A percentile compares a stretch with the other conserved stretches of the same genome.
phyloP scores from a whole-genome alignment of 2,329 filamentous ascomycete genomes.

The Fonsecaea multimorphosa region DNA sequence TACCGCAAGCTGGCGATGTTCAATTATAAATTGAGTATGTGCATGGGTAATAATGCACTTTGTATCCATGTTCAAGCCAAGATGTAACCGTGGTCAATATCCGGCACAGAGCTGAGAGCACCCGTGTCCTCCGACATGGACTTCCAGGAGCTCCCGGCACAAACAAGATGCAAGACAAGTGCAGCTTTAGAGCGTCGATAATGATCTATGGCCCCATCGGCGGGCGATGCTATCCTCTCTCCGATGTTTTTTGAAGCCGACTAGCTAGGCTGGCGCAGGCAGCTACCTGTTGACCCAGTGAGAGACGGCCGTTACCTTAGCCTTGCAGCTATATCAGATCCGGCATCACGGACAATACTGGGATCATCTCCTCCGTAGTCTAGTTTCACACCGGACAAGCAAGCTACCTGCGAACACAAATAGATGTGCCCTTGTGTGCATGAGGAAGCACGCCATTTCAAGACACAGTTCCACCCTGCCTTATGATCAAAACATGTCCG shows the following conservation, averaged over 20 bases:
- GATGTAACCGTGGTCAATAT: neutral
- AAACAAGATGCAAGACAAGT: conserved; percentile 1
- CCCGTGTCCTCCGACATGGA: neutral
- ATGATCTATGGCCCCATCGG: neutral
- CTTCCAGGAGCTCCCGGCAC: neutral
- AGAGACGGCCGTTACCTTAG: neutral
- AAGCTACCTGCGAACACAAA: conserved; percentile 3
- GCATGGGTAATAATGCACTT: neutral
- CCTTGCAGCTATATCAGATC: conserved; percentile 23
- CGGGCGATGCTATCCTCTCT: neutral
- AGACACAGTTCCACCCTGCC: conserved; percentile 3
- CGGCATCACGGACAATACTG: conserved; percentile 11
- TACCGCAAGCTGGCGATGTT: neutral
- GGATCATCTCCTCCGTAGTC: conserved; percentile 4
- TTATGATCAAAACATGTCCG: neutral
- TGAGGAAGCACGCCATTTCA: conserved; percentile 10
- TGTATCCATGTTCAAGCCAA: neutral
- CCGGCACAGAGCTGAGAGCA: neutral
- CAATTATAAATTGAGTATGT: neutral
- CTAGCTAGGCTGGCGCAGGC: neutral
- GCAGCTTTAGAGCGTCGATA: neutral
- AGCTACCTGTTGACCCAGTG: neutral
- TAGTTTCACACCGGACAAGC: conserved; percentile 13
- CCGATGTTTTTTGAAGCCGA: neutral
- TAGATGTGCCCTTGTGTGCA: conserved; percentile 4